A percentile compares a stretch with the other conserved stretches of the same genome.
phyloP scores from a whole-genome alignment of 805 yeast genomes.

The Yarrowia porcina region DNA sequence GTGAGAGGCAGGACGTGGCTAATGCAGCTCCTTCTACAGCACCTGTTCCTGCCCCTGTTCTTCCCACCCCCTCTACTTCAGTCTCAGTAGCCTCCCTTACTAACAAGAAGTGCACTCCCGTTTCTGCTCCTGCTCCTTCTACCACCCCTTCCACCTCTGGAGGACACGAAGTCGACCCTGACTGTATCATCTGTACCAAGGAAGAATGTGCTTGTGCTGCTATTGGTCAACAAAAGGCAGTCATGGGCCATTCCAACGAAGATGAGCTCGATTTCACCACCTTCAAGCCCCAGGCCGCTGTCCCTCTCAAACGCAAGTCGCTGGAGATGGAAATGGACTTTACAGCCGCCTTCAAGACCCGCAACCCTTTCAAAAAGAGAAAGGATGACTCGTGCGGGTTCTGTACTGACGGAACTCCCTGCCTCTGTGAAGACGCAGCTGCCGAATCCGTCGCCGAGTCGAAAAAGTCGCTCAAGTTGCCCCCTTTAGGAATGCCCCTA shows the following conservation, averaged over 20 bases:
- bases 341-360: slow-evolving; percentile 41
- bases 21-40: too few species aligned
- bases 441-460: slow-evolving; percentile 6
- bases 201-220: slow-evolving; percentile 65
- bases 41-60: too few species aligned
- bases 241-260: slow-evolving; percentile 8
- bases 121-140: too few species aligned
- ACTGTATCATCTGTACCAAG: slow-evolving; percentile 65
- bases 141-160: too few species aligned
- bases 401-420: slow-evolving; percentile 87
- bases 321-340: slow-evolving; percentile 52
- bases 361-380: slow-evolving; percentile 26
- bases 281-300: slow-evolving; percentile 17
- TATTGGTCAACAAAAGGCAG: slow-evolving; percentile 35
- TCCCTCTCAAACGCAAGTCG: slow-evolving; percentile 12
- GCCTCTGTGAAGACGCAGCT: slow-evolving; percentile 80
- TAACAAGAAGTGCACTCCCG: background rate
- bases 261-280: slow-evolving; percentile 15
- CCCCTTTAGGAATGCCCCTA: slow-evolving; percentile 32
- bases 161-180: slow-evolving; percentile 33
- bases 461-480: slow-evolving; percentile 30
- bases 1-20: too few species aligned
- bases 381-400: slow-evolving; percentile 80
- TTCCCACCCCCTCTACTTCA: background rate
- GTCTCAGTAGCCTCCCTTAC: background rate